Evolutionary conservation across 768 basidiomycete genomes (phyloP).

Genomic region (Tephrocybe sp.): DNA sequence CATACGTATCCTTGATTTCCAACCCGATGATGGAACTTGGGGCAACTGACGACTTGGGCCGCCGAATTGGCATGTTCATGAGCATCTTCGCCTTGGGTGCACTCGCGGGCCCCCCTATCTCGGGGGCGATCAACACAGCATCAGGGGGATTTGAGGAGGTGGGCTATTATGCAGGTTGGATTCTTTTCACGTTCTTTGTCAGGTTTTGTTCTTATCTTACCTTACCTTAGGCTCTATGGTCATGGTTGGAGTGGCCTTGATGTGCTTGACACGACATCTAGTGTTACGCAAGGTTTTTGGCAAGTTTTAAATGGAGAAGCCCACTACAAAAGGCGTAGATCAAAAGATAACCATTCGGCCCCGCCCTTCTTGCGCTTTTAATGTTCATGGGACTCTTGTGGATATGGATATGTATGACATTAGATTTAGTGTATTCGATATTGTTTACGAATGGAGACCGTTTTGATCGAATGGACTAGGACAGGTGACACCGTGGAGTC

Average conservation of each 20-base stretch:
- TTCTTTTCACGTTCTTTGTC: too few relatives aligned
- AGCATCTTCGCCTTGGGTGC: constrained; percentile 62
- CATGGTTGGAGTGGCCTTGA: constrained; percentile 15
- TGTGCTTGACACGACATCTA: constrained; percentile 18
- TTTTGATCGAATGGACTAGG: constrained; percentile 1
- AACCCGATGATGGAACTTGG: constrained; percentile 66
- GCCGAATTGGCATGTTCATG: constrained; percentile 64
- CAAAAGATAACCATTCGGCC: not conserved
- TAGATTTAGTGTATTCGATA: too few relatives aligned
- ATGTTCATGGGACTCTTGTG: not conserved
- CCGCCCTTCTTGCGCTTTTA: not conserved
- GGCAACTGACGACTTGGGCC: constrained; percentile 57
- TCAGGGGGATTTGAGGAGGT: constrained; percentile 55
- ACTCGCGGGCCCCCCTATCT: constrained; percentile 70
- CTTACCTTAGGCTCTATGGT: constrained; percentile 18
- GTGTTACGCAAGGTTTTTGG: constrained; percentile 16
- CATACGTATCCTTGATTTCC: constrained; percentile 55
- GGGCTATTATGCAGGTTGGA: constrained; percentile 33
- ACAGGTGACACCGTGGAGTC: not conserved
- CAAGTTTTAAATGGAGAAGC: constrained; percentile 15
- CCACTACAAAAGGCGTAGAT: not conserved
- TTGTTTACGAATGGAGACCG: not conserved
- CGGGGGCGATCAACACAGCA: constrained; percentile 60
- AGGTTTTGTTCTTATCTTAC: not conserved
- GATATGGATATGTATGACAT: not conserved